phyloP scores from a whole-genome alignment of 352 stramenopile species.

The Globisporangium spiculum region DNA sequence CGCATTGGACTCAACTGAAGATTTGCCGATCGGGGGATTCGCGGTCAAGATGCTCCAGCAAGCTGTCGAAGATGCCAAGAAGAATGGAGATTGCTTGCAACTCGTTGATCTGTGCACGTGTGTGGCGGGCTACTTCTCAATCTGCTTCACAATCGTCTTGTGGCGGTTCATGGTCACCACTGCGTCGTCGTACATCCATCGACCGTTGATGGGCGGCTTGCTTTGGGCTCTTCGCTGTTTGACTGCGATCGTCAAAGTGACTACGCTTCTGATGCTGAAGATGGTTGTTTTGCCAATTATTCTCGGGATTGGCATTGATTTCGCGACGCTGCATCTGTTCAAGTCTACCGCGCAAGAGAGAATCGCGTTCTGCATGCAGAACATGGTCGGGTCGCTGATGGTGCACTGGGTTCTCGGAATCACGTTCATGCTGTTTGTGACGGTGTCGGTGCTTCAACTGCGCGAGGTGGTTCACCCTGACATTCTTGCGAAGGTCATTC shows the following conservation, averaged over 20 bases:
- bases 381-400: constrained; percentile 91
- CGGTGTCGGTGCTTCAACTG: constrained; percentile 93
- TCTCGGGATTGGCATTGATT: constrained; percentile 93
- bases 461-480: constrained; percentile 95
- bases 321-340: constrained; percentile 90
- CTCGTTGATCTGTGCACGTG: constrained; percentile 85
- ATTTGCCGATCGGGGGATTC: constrained; percentile 34
- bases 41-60: constrained; percentile 53
- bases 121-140: constrained; percentile 72
- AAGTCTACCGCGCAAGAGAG: constrained; percentile 70
- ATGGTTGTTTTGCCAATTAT: constrained; percentile 96
- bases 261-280: constrained; percentile 95
- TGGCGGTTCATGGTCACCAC: constrained; percentile 85
- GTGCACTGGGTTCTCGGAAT: constrained; percentile 97
- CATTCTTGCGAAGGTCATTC: constrained; percentile 83
- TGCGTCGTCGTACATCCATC: constrained; percentile 81
- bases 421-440: constrained; percentile 98
- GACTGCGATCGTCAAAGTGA: constrained; percentile 92
- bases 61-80: constrained; percentile 53
- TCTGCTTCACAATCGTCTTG: constrained; percentile 81
- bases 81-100: constrained; percentile 75
- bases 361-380: constrained; percentile 76
- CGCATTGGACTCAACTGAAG: constrained; percentile 16
- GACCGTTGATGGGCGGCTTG: constrained; percentile 74
- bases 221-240: constrained; percentile 79